Evolutionary conservation across 208 protist genomes (phyloP), one percentile per base, ranked within the genome.

Genomic region (Porcisia deanei): DNA sequence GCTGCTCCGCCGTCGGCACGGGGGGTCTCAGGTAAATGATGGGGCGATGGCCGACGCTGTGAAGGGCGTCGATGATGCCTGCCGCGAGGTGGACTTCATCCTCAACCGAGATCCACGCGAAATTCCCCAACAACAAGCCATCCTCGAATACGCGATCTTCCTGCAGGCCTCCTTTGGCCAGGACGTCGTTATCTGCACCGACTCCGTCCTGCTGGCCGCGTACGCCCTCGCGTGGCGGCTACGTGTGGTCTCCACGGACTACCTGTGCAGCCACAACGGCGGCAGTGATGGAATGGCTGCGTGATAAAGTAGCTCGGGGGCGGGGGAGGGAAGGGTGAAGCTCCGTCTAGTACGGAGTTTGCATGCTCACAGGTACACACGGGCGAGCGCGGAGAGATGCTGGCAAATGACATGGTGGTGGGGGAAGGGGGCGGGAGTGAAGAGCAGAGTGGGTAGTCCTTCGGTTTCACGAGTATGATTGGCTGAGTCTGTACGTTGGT

Each of bases 141-240:
- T 93, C 57, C 63, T 91, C 5, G 73, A 82, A 61, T 93, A 92
- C 77, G 80, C 86, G 14, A 25, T 87, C 25, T 85, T 77, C 71
- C 73, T 92, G 53, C 75, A 79, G 45, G 16, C 74, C 5, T 37
- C 59, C n/a, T 87, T 79, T 39, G 82, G 82, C 39, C 61, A 75
- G 3, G 61, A 67, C 59, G 78, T 94, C 41, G 76, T 85, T 4
- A 66, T 95, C 1, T 95, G 90, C 82, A 97, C 92, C 7, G 88
- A 91, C 79, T 92, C 85, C 30, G 55, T 86, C 9, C 77, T 77
- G 20, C 81, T 97, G 9, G 93, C 91, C 1, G 89, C 93, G n/a
- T 87, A 84, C 71, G 86, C 88, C 12, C 68, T 94, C 30, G 85
- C 89, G 54, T 85, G 88, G 69, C 85, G 86, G 30, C 77, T 97